A percentile compares a stretch with the other conserved stretches of the same genome.
These are phyloP conservation scores for Fragaria nilgerrensis DNA, from an alignment of 306 rosid genomes.

Conservation along the genomic window DNA sequence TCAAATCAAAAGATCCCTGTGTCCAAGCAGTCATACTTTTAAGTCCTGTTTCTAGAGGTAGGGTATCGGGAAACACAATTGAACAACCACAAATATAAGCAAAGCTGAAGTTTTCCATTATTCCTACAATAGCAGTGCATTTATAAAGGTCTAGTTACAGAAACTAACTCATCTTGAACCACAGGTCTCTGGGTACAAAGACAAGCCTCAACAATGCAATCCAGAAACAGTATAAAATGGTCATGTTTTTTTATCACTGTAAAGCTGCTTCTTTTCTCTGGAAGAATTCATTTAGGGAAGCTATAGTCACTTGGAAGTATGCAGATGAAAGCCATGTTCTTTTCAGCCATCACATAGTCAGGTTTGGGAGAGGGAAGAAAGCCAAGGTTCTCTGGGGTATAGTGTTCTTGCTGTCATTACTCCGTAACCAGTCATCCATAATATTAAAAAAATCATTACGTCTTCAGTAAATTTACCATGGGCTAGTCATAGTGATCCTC, in stretches of 20 bases:
- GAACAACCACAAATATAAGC: background rate
- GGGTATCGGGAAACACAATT: background rate
- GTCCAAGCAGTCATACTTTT: background rate
- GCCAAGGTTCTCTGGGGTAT: background rate
- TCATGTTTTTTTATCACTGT: background rate
- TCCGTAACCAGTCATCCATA: too few species aligned
- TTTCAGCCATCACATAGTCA: background rate
- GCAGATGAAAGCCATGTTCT: background rate
- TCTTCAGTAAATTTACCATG: too few species aligned
- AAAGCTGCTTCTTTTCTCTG: background rate
- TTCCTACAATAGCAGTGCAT: slow-evolving; percentile 1
- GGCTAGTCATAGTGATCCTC: too few species aligned
- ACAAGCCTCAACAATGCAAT: background rate
- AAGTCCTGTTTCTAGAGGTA: background rate
- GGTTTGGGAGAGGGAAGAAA: background rate
- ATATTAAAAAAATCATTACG: too few species aligned
- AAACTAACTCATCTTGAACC: background rate
- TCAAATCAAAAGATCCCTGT: background rate
- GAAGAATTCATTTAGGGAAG: background rate
- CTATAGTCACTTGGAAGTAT: background rate
- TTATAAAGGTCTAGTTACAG: background rate
- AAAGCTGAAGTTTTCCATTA: background rate
- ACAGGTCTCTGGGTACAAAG: background rate
- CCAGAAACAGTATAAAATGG: background rate
- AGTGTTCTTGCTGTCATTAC: background rate